phyloP scores from a whole-genome alignment of 2,329 filamentous ascomycete species.

The Neurospora sp. region DNA sequence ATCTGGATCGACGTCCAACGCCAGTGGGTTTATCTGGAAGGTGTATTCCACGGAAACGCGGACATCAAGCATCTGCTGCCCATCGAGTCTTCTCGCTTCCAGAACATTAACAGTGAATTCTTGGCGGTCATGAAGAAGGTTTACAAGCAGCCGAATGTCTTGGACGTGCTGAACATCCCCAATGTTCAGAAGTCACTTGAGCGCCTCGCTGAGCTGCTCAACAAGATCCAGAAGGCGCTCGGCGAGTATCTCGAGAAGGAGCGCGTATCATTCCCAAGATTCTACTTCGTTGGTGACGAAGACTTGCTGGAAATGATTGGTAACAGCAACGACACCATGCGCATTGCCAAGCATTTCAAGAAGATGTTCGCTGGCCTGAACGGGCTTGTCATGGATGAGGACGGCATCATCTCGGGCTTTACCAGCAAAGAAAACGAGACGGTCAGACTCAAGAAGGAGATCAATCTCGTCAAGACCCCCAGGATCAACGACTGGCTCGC shows the following conservation, averaged over 20 bases:
- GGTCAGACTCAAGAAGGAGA: conserved; percentile 78
- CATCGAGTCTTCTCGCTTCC: conserved; percentile 91
- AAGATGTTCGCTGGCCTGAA: conserved; percentile 99
- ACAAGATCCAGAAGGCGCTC: conserved; percentile 98
- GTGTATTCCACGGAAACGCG: conserved; percentile 95
- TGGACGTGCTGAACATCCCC: conserved; percentile 92
- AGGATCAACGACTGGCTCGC: conserved; percentile 99
- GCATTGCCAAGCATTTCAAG: conserved; percentile 96
- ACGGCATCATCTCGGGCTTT: conserved; percentile 81
- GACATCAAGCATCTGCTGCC: conserved; percentile 98
- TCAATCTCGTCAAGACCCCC: conserved; percentile 86
- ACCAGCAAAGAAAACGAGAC: conserved; percentile 92
- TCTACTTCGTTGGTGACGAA: conserved; percentile 99
- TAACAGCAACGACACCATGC: conserved; percentile 94
- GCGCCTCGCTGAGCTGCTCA: conserved; percentile 87
- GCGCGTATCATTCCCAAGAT: conserved; percentile 91
- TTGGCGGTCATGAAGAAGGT: conserved; percentile 99
- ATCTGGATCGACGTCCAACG: conserved; percentile 99
- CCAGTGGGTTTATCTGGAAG: conserved; percentile 98
- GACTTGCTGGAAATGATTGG: conserved; percentile 98
- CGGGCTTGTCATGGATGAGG: conserved; percentile 83
- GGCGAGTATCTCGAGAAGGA: conserved; percentile 98
- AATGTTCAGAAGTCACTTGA: conserved; percentile 95
- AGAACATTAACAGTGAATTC: conserved; percentile 99
- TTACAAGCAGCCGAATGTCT: conserved; percentile 87